Evolutionary conservation across 2,329 filamentous ascomycete genomes (phyloP), one percentile per base, ranked within the genome.

Genomic region (Aureobasidium sp.): DNA sequence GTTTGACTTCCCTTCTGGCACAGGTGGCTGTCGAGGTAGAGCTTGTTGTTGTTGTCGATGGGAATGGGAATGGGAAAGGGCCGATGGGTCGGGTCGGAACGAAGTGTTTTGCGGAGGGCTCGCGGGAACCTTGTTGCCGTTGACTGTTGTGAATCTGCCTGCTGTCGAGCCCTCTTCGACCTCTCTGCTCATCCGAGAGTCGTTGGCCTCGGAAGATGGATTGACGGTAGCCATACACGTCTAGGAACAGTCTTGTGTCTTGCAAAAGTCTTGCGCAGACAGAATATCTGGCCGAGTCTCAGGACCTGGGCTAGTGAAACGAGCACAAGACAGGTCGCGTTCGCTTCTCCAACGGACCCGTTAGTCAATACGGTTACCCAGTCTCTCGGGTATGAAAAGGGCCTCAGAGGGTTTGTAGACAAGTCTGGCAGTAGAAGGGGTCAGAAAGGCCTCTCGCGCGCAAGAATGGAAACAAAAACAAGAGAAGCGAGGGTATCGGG

Each of bases 381-480:
- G 29, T 50, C 57, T 47, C 15, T 48, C 41, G 55, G 32, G 42
- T 20, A 20, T 58, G 42, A 23, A 13, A 17, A 36, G 23, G 13
- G 17, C 34, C 9, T 37, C 9, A 41, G n/a, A 39, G 15, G 29
- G 17, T 8, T 39, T 51, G 32, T n/a, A 60, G 15, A 39, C 17
- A 42, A 42, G 42, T 27, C 55, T 48, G 55, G 8, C 13, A 34
- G n/a, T 48, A 32, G 9, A 26, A 27, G 20, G 26, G 20, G 37
- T 60, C n/a, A 42, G 46, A 50, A 1, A 26, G 44, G 36, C 17
- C 46, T 39, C 15, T 37, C 32, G 46, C 57, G 46, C 44, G 57
- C 34, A 41, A 60, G 55, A 47, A 59, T 47, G 55, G 55, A 59
- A 48, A 48, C 55, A 51, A 41, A 58, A 60, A 60, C 57, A 58